Base-by-base conservation (phyloP, 495 filamentous ascomycete genomes). In the Xylaria intraflava region DNA sequence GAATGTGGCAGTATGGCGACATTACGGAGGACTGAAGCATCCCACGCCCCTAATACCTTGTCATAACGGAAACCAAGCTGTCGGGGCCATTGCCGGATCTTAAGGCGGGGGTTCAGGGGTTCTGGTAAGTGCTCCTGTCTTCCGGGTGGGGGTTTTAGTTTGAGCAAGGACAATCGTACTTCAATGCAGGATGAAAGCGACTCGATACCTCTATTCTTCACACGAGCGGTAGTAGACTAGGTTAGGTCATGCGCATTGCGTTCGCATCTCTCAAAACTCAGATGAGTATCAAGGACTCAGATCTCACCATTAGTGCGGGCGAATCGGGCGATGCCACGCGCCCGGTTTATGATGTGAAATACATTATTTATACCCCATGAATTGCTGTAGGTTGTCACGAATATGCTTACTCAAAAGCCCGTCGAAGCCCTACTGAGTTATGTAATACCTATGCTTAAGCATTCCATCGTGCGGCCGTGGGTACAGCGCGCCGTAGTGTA, bases 1-100 rank as follows among this genome's bases (percentile, higher is more conserved):
- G 94, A 7, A 92, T 96, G 77, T 97, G 90, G 90, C 91, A 97
- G 76, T 97, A 97, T 73, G 94, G 94, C 52, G 94, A 97, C 70
- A 73, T 94, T 67, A 90, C 86, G 14, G 89, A 92, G 73, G 90
- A 95, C 69, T 89, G 83, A 55, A 29, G 6, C 46, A n/a, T 12
- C 40, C 20, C 22, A 27, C 33, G 14, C 8, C 29, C 35, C 14
- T 47, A 27, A 33, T 14, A 33, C 5, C 17, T 44, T n/a, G 24
- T 23, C n/a, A 45, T 6, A 24, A 22, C 2, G 19, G 14, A 17
- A 45, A 4, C 9, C 23, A 29, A 2, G 8, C 10, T 3, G 17
- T 43, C 20, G 6, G 36, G 11, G n/a, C n/a, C n/a, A n/a, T n/a
- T n/a, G 27, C 27, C 9, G 4, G 27, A 29, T 29, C 27, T 29